Percentiles rank a stretch among this genome's conserved stretches.
phyloP scores from a whole-genome alignment of 495 filamentous ascomycete species.

The Friedmanniomyces endolithicus region DNA sequence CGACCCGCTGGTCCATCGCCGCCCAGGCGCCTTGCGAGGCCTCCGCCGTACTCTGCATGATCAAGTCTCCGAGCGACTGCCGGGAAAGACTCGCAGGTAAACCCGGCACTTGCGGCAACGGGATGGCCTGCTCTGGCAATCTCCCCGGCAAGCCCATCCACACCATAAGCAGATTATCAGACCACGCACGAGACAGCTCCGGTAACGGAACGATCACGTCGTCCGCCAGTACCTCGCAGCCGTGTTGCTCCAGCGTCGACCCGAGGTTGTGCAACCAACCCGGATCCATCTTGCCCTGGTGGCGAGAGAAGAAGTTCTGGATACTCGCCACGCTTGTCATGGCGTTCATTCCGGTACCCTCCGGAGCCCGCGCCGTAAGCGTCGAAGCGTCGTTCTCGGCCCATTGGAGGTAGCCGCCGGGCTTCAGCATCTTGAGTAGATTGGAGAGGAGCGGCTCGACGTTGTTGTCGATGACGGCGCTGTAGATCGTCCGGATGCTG shows the following conservation, averaged over 20 bases:
- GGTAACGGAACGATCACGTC: not conserved
- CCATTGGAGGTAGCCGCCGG: conserved; percentile 34
- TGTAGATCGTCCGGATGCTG: conserved; percentile 27
- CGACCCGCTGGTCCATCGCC: not conserved
- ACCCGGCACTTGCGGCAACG: not conserved
- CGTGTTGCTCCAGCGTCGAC: not conserved
- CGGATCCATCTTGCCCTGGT: not conserved
- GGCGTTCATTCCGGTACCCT: not conserved
- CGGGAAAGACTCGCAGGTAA: not conserved
- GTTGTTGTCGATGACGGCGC: conserved; percentile 23
- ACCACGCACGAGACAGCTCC: conserved; percentile 7
- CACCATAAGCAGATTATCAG: conserved; percentile 2
- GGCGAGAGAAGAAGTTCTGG: not conserved
- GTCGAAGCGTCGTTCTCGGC: conserved; percentile 21
- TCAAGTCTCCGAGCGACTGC: not conserved
- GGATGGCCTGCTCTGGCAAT: conserved; percentile 2
- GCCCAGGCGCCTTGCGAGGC: not conserved
- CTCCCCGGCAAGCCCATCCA: not conserved
- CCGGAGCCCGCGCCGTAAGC: not conserved
- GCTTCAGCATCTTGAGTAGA: conserved; percentile 26
- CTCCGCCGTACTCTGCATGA: not conserved
- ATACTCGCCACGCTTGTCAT: not conserved
- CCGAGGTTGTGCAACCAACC: not conserved
- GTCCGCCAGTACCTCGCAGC: not conserved
- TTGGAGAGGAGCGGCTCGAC: conserved; percentile 18